phyloP scores from a whole-genome alignment of 2,329 filamentous ascomycete genomes.

The Colletotrichum simmondsii region DNA sequence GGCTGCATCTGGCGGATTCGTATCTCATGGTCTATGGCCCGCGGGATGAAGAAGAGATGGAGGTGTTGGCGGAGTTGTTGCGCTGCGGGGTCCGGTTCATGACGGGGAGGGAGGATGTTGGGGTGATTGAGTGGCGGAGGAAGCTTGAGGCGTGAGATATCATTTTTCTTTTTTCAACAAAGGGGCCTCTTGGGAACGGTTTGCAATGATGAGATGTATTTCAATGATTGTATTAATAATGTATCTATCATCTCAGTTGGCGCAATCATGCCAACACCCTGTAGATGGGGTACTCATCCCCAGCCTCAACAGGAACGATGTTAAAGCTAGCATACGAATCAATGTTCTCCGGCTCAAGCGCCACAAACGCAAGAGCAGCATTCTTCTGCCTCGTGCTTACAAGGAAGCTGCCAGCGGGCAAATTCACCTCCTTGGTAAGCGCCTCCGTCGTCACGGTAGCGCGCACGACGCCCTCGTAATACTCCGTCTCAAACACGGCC shows the following conservation, averaged over 20 bases:
- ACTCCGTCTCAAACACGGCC: constrained; percentile 36
- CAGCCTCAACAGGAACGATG: constrained; percentile 41
- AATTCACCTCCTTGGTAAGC: constrained; percentile 32
- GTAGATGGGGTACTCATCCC: constrained; percentile 46
- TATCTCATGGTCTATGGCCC: constrained; percentile 55
- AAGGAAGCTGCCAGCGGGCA: constrained; percentile 44
- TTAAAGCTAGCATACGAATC: constrained; percentile 46
- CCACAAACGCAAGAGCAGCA: constrained; percentile 41
- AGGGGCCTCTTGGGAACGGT: not conserved
- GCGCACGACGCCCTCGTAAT: constrained; percentile 43
- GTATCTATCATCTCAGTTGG: not conserved
- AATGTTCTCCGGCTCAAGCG: constrained; percentile 46
- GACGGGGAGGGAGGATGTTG: constrained; percentile 20
- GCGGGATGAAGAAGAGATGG: constrained; percentile 47
- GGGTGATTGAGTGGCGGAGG: constrained; percentile 17
- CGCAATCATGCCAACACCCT: constrained; percentile 31
- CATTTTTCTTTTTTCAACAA: not conserved
- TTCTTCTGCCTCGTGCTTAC: constrained; percentile 47
- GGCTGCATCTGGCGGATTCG: constrained; percentile 37
- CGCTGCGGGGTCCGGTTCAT: constrained; percentile 14
- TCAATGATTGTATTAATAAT: not conserved
- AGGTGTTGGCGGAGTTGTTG: constrained; percentile 31
- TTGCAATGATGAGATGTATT: not conserved
- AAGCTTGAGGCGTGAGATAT: not conserved
- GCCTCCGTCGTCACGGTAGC: constrained; percentile 37